phyloP scores from a whole-genome alignment of 2,329 filamentous ascomycete genomes.

The Cryphonectria japonica region DNA sequence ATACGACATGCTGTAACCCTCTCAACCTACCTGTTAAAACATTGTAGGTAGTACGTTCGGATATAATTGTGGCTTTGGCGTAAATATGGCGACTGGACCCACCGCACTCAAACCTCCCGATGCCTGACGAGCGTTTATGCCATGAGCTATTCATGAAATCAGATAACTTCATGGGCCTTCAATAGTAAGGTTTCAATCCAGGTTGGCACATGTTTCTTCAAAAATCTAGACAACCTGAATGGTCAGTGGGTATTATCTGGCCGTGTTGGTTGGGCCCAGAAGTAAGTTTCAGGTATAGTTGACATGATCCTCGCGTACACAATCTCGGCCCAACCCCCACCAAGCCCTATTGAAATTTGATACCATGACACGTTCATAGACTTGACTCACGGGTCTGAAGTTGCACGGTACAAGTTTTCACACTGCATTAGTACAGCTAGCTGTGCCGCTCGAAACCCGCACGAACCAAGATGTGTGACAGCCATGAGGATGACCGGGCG shows the following conservation, averaged over 20 bases:
- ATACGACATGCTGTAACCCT: background rate
- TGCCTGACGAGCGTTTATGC: no score
- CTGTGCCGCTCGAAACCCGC: background rate
- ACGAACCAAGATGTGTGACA: background rate
- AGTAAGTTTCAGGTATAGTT: background rate
- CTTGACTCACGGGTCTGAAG: background rate
- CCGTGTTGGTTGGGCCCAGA: no score
- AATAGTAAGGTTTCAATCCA: background rate
- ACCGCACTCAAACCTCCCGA: background rate
- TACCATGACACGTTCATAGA: background rate
- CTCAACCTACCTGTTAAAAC: background rate
- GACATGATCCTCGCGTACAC: no score
- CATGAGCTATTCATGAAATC: background rate
- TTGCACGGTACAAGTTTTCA: background rate
- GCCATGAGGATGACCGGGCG: no score
- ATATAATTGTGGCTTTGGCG: no score
- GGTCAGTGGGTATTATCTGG: no score
- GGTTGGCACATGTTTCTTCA: background rate
- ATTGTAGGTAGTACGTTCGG: no score
- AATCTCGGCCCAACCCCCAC: no score
- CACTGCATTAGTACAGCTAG: background rate
- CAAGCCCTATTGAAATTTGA: background rate
- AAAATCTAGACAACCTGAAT: no score
- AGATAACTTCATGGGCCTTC: background rate
- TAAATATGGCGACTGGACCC: no score